Conservation (phyloP, 2,329 filamentous ascomycete species). For the Colletotrichum sp. region DNA sequence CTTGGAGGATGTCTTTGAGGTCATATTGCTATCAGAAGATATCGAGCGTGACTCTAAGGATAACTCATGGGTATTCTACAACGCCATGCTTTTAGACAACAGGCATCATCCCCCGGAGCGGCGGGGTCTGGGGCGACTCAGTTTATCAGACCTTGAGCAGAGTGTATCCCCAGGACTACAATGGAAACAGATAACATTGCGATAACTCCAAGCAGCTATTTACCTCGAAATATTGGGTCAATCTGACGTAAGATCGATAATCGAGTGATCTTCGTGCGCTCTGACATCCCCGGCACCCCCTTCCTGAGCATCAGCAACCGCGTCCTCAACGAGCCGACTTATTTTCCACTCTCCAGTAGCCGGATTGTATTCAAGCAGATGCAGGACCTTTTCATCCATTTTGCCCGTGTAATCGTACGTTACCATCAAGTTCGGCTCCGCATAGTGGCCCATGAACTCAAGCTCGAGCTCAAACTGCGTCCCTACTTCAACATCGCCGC, state of each 20-base stretch:
- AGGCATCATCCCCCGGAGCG: neutral
- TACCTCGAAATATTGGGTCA: neutral
- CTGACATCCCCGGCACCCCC: accelerated
- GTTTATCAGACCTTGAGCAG: neutral
- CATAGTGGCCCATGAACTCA: conserved; percentile 53
- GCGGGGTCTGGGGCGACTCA: neutral
- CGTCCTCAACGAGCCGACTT: neutral
- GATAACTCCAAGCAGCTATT: too few species aligned
- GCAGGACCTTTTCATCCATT: conserved; percentile 12
- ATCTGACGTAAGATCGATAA: neutral
- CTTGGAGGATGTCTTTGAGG: neutral
- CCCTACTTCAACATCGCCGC: conserved; percentile 27
- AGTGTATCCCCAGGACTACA: neutral
- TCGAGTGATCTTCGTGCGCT: neutral
- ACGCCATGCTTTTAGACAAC: neutral
- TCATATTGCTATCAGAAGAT: neutral
- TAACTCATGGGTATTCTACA: neutral
- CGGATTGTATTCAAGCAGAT: conserved; percentile 34
- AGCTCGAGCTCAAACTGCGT: conserved; percentile 39
- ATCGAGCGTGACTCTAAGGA: neutral
- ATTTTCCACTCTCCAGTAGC: conserved; percentile 29
- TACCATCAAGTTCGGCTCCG: conserved; percentile 43
- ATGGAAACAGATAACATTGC: neutral
- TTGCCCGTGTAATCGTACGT: conserved; percentile 20
- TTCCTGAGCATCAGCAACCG: neutral